Evolutionary conservation across 306 rosid species (phyloP), one percentile per base, ranked within the genome.

Genomic region (Cyamopsis tetragonoloba): DNA sequence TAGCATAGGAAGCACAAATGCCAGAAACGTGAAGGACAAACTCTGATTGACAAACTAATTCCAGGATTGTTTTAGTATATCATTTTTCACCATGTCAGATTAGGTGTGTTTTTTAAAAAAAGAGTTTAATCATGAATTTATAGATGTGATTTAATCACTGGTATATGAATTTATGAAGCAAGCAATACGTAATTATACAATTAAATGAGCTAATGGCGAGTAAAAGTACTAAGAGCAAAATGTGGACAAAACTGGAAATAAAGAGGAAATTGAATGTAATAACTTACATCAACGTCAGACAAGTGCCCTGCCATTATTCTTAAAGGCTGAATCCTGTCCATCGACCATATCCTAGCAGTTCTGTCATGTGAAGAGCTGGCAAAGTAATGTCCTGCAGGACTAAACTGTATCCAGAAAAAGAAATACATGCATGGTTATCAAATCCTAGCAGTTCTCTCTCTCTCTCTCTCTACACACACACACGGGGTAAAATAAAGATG

Each of bases 301-400:
- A 95, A 83, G 80, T 90, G 99, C 59, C 99, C 97, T 2, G 97
- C 97, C 95, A 93, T 86, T 83, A 93, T 88, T 75, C 99, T 78
- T 55, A 93, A 73, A 49, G 97, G 99, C 59, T 86, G 97, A 77
- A 90, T 82, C 85, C 95, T 85, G 82, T 93, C 97, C 95, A 86
- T 83, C 27, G 95, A 85, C 99, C 99, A 93, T 62, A 93, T 81
- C 78, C 97, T 83, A 75, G 99, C 99, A 24, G 99, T 93, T 80
- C 97, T 86, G 82, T 93, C 99, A 34, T 93, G 99, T 38, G 99
- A 93, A 55, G 86, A 83, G 70, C 99, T 93, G 70, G 95, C 99
- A 85, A 93, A 93, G 82, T 93, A 90, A 72, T 88, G 97, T 55
- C 99, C 97, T 8, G 85, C 81, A 19, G 99, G 92, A 73, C 97